Conservation (phyloP, 176 grass and related monocot species). For the Musa beccarii region DNA sequence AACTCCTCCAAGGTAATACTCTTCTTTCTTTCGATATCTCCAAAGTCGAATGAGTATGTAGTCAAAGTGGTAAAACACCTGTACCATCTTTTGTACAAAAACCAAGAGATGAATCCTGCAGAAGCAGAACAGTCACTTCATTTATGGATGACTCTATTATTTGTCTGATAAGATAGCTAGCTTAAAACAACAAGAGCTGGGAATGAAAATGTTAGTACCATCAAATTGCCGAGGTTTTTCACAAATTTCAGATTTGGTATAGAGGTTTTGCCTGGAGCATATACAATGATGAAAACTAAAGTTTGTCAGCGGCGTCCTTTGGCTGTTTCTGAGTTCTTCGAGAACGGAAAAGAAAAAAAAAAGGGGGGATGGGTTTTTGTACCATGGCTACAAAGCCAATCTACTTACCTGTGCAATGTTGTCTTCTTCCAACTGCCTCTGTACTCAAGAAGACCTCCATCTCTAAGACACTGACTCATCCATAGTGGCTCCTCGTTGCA, state of each 20-base stretch:
- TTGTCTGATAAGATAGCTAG: background rate
- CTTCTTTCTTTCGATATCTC: slow-evolving; percentile 59
- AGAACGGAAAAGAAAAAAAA: background rate
- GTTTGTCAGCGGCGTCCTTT: background rate
- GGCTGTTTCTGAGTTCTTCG: background rate
- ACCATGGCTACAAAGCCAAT: slow-evolving; percentile 6
- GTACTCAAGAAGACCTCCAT: slow-evolving; percentile 67
- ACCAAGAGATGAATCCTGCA: slow-evolving; percentile 80
- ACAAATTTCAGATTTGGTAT: slow-evolving; percentile 26
- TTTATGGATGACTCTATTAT: background rate
- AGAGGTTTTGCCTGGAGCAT: slow-evolving; percentile 56
- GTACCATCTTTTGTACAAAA: slow-evolving; percentile 91
- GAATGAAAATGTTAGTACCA: slow-evolving; percentile 35
- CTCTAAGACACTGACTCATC: slow-evolving; percentile 89
- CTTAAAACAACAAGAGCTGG: background rate
- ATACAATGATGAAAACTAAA: slow-evolving; percentile 21
- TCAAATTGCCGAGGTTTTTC: slow-evolving; percentile 62
- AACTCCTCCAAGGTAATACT: slow-evolving; percentile 71
- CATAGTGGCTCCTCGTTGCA: slow-evolving; percentile 98
- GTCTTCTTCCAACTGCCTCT: slow-evolving; percentile 84
- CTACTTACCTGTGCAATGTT: slow-evolving; percentile 43
- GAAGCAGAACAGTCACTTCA: slow-evolving; percentile 13
- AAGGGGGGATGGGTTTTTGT: background rate
- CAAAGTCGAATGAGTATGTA: slow-evolving; percentile 65
- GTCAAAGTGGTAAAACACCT: slow-evolving; percentile 71